phyloP scores from a whole-genome alignment of 192 early-diverging fungal genomes.

The Linnemannia elongata region DNA sequence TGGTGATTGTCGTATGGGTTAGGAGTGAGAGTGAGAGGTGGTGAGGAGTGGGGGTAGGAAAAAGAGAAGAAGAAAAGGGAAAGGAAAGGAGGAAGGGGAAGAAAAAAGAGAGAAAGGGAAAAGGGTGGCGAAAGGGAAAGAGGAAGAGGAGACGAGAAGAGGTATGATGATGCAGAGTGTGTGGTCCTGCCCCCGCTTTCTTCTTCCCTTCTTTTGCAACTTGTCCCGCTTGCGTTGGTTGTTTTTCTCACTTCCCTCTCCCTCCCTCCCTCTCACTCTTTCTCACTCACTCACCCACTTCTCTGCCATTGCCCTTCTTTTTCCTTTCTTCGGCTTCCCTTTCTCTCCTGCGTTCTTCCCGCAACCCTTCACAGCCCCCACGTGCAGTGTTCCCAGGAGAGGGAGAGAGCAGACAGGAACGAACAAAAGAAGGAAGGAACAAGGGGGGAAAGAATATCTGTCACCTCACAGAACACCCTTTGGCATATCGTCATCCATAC shows the following conservation, averaged over 20 bases:
- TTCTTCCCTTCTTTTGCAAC: not conserved
- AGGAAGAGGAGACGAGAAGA: not conserved
- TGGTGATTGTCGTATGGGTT: not conserved
- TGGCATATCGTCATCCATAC: too few relatives aligned
- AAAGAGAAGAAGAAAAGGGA: not conserved
- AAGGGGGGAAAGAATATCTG: not conserved
- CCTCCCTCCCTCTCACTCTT: not conserved
- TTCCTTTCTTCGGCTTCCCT: not conserved
- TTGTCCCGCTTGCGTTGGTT: not conserved
- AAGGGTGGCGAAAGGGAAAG: not conserved
- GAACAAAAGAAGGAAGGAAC: not conserved
- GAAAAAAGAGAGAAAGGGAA: not conserved
- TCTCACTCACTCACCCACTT: too few relatives aligned
- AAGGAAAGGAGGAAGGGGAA: not conserved
- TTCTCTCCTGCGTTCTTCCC: not conserved
- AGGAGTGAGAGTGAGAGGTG: not conserved
- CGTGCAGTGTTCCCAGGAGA: constrained; percentile 13
- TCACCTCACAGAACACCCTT: not conserved
- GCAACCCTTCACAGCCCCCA: not conserved
- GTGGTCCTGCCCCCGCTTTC: too few relatives aligned
- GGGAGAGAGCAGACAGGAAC: not conserved
- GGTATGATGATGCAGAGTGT: not conserved
- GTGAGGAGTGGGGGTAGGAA: not conserved
- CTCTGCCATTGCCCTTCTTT: too few relatives aligned
- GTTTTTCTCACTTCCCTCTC: not conserved